phyloP scores from a whole-genome alignment of 345 rosid species.

The Eucalyptus viminalis region DNA sequence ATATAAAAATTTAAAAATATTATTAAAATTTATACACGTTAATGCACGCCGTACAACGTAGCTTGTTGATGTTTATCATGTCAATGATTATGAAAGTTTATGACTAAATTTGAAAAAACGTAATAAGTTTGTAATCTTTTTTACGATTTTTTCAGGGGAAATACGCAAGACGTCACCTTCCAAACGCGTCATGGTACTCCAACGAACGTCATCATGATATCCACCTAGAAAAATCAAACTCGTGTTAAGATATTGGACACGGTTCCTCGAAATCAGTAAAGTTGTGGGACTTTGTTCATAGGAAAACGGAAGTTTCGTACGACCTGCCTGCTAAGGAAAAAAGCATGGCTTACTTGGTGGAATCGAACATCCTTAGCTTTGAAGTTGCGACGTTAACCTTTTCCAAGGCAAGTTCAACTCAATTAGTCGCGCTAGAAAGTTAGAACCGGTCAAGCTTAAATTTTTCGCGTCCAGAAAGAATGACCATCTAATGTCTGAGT shows the following conservation, averaged over 20 bases:
- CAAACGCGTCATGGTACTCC: not conserved
- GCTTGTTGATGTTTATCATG: no score
- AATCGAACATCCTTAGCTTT: not conserved
- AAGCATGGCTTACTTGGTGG: not conserved
- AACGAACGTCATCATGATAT: not conserved
- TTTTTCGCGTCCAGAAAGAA: not conserved
- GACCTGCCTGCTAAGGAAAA: not conserved
- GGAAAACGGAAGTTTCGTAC: not conserved
- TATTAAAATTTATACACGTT: no score
- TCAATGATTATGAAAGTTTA: no score
- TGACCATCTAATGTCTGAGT: not conserved
- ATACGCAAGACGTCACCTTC: not conserved
- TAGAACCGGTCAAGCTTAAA: not conserved
- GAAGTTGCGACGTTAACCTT: not conserved
- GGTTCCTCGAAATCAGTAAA: not conserved
- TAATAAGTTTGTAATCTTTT: no score
- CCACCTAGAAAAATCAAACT: not conserved
- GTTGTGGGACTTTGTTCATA: not conserved
- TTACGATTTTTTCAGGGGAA: not conserved
- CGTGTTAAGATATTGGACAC: not conserved
- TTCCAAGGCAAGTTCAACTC: not conserved
- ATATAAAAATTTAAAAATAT: no score
- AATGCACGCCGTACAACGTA: rapidly evolving
- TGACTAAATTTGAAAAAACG: not conserved
- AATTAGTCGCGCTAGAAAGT: not conserved